A percentile compares a stretch with the other conserved stretches of the same genome.
phyloP scores from a whole-genome alignment of 78 protist genomes.

The Guillardia theta region DNA sequence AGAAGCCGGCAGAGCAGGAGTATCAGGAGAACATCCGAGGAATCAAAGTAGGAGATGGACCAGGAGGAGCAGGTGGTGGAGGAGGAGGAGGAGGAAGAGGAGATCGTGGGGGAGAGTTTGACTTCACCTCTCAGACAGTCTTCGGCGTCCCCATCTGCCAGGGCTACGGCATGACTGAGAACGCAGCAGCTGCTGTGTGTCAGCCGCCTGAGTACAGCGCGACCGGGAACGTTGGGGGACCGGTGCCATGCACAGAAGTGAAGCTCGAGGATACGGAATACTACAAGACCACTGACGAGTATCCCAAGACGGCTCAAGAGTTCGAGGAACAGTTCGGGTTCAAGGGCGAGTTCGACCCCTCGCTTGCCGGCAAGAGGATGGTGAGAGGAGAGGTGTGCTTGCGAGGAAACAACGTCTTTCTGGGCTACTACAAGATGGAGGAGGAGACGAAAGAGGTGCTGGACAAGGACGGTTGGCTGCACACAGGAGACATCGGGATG shows the following conservation, averaged over 20 bases:
- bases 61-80: too few relatives aligned
- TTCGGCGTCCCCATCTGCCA: neutral
- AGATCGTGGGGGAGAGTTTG: too few relatives aligned
- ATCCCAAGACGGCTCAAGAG: neutral
- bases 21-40: too few relatives aligned
- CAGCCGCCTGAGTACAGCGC: neutral
- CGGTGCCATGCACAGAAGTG: conserved; percentile 3
- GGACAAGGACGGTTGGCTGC: conserved; percentile 18
- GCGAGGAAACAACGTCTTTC: neutral
- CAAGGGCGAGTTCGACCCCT: neutral
- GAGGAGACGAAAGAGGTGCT: neutral
- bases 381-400: conserved; percentile 26
- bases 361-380: neutral
- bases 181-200: neutral
- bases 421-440: neutral
- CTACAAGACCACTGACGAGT: neutral
- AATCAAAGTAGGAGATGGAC: too few relatives aligned
- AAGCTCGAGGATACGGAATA: neutral
- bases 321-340: neutral
- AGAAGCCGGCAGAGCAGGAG: too few relatives aligned
- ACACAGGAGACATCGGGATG: neutral
- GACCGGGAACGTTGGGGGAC: neutral
- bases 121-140: too few relatives aligned
- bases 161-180: conserved; percentile 38
- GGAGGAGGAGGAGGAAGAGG: too few relatives aligned